Base-by-base conservation (phyloP, 2,329 filamentous ascomycete species). In the Sclerotinia nivalis region DNA sequence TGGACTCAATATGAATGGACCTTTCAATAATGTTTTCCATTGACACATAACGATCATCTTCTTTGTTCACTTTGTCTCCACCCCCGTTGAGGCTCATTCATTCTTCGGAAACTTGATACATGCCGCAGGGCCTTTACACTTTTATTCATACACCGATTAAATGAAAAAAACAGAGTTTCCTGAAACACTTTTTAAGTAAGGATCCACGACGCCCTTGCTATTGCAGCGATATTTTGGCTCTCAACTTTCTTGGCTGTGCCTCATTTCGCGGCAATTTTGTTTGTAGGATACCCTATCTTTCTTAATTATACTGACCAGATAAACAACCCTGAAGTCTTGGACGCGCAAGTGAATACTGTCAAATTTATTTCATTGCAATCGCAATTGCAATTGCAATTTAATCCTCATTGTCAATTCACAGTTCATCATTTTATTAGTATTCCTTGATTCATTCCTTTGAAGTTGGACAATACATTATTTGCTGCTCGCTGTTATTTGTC, bases 161-260 rank as follows among this genome's bases (percentile, higher is more conserved):
- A 68, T 60, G 54, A 54, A 55, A 37, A 49, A 13, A n/a, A 49
- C 20, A 7, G 55, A 43, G 31, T n/a, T n/a, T 37, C 56, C 47
- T 64, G 66, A 68, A 68, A 68, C 66, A 62, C 56, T 25, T 54
- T 68, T 49, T 25, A 40, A 62, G 55, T 40, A 67, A 62, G 45
- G 66, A 68, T 62, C 66, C 56, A 68, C 66, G 66, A 62, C 34
- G 54, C 43, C 66, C 66, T 68, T 60, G 66, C 31, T 43, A 9
- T 12, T 45, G 37, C n/a, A 60, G 56, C 18, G 0, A 54, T 47
- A 49, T 61, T 49, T 61, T n/a, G 28, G n/a, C 54, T 49, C 13
- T 28, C 50, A 47, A 43, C 20, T 28, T 25, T 47, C 43, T 37
- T 61, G 45, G 28, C 54, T 28, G 31, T 60, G 66, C 66, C 66